Base-by-base conservation (phyloP, 257 asterid species). In the Oldenlandia corymbosa region DNA sequence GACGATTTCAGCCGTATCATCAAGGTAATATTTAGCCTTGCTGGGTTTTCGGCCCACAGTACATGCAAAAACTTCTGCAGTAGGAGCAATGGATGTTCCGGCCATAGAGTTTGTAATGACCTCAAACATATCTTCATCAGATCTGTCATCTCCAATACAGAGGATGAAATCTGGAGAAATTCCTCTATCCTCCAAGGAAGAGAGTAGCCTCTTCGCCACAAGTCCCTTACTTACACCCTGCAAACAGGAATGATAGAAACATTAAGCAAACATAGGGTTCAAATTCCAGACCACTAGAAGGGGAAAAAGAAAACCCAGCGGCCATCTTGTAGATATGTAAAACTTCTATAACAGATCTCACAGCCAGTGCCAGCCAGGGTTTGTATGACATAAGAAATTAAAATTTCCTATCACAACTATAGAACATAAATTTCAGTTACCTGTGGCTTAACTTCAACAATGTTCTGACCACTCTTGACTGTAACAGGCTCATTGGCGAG, bases 141-240 rank as follows among this genome's bases (percentile, higher is more conserved):
- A 88, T 41, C 91, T 52, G 67, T 88, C 96, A 36, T 88, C 96
- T 43, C 96, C 96, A 2, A 88, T 86, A 79, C 96, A 88, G 7
- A 88, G 77, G 12, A 88, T 82, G 24, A 88, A 88, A 72, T 88
- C 93, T 0, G 91, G 85, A 0, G 80, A 69, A 68, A 78, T 73
- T 59, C 81, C 95, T 30, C 71, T 74, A 71, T 84, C 93, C 66
- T 83, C 87, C 91, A 88, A 78, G 17, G 61, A 45, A 2, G 84
- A 68, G 31, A 89, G 89, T 11, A 89, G 75, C 39, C 89, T 86
- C 62, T 84, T 84, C 1, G 97, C 97, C 27, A 89, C 97, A 3
- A 89, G 86, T 56, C 95, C 97, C 71, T 89, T 89, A 85, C 82
- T 83, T 65, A 89, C 94, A 10, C 97, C 97, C 97, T 88, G 81